These are phyloP conservation scores for Dioszegia crocea DNA, from an alignment of 768 basidiomycete species.

Conservation along the genomic window DNA sequence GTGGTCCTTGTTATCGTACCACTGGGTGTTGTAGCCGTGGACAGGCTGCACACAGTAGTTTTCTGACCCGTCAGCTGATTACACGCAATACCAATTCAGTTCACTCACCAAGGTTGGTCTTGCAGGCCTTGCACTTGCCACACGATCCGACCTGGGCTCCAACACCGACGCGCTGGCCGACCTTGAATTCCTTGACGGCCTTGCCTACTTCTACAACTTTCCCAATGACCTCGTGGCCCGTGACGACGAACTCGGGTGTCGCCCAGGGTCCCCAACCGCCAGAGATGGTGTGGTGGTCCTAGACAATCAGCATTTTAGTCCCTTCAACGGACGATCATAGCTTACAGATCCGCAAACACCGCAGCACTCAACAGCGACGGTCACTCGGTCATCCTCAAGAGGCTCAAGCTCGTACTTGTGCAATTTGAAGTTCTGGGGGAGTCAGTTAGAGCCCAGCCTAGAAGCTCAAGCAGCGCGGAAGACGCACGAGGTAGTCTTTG, in stretches of 20 bases:
- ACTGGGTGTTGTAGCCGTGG: conserved; percentile 45
- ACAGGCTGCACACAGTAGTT: conserved; percentile 41
- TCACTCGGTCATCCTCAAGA: conserved; percentile 40
- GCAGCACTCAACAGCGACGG: conserved; percentile 46
- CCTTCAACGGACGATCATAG: not conserved
- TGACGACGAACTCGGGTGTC: conserved; percentile 38
- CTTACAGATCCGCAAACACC: conserved; percentile 45
- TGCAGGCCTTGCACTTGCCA: conserved; percentile 56
- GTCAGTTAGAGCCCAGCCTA: no score
- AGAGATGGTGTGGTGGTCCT: conserved; percentile 50
- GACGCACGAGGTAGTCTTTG: conserved; percentile 45
- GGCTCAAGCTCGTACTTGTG: conserved; percentile 47
- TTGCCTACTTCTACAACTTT: conserved; percentile 46
- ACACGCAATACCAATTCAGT: not conserved
- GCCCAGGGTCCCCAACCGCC: conserved; percentile 48
- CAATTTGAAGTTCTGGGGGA: conserved; percentile 41
- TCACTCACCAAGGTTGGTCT: conserved; percentile 53
- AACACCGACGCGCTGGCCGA: conserved; percentile 61
- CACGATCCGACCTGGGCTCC: conserved; percentile 59
- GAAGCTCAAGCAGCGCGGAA: no score
- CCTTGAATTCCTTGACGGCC: conserved; percentile 46
- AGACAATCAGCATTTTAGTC: not conserved
- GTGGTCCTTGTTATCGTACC: conserved; percentile 50
- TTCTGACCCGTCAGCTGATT: conserved; percentile 18
- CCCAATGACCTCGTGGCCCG: conserved; percentile 48